These are phyloP conservation scores for Solanum hybrid DNA, from an alignment of 305 asterid species.

Conservation along the genomic window DNA sequence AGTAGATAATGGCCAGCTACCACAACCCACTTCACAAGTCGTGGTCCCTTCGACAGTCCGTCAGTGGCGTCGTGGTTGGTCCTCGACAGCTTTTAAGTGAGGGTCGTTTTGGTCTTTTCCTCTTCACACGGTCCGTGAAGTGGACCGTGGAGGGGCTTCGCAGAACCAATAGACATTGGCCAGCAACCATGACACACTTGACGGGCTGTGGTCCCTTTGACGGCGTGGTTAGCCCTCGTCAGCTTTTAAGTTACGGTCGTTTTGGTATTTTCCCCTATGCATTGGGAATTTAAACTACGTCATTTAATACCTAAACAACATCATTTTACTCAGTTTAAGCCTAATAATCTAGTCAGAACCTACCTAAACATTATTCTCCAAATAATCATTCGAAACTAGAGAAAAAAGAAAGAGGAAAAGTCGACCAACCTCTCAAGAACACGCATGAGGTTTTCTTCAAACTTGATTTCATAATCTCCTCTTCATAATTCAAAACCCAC, in stretches of 20 bases:
- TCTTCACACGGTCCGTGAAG: too few relatives aligned
- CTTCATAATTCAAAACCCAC: not conserved
- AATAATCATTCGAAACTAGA: not conserved
- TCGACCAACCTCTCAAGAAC: not conserved
- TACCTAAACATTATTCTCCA: not conserved
- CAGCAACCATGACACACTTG: too few relatives aligned
- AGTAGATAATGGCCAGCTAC: not conserved
- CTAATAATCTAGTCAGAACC: not conserved
- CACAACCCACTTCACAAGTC: not conserved
- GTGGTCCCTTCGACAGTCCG: not conserved
- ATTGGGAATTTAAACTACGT: not conserved
- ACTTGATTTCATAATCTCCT: not conserved
- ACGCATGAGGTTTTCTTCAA: not conserved
- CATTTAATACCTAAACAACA: too few relatives aligned
- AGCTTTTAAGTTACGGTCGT: not conserved
- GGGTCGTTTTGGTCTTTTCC: too few relatives aligned
- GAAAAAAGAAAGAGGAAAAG: not conserved
- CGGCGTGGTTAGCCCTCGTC: not conserved
- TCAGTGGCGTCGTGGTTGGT: not conserved
- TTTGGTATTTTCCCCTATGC: too few relatives aligned
- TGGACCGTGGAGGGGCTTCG: too few relatives aligned
- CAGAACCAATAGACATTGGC: too few relatives aligned
- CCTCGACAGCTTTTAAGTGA: too few relatives aligned
- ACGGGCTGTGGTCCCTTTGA: too few relatives aligned
- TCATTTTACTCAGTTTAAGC: not conserved